These are phyloP conservation scores for Dothistroma septosporum DNA, from an alignment of 2,329 filamentous ascomycete species.

Conservation along the genomic window DNA sequence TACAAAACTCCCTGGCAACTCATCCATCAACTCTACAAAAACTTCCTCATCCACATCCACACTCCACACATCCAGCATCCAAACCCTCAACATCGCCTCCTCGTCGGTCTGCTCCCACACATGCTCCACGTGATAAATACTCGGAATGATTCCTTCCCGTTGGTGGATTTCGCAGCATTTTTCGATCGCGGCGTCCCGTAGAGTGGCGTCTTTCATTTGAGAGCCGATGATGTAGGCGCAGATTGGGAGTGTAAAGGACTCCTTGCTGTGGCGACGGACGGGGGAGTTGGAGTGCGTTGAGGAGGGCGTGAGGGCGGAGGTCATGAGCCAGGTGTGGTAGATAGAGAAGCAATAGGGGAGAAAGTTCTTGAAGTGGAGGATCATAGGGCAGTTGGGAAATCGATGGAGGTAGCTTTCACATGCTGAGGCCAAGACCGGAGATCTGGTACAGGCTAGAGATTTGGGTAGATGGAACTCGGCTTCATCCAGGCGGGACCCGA, in stretches of 20 bases:
- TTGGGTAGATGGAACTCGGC: background rate
- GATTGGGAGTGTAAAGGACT: background rate
- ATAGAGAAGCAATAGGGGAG: background rate
- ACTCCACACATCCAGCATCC: constrained; percentile 2
- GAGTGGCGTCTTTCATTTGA: background rate
- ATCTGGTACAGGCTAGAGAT: background rate
- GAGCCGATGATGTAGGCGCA: background rate
- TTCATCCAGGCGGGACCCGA: background rate
- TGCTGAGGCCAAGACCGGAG: background rate
- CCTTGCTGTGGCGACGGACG: constrained; percentile 1
- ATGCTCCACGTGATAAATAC: background rate
- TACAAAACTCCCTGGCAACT: background rate
- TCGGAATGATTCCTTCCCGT: background rate
- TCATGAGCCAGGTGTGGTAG: background rate
- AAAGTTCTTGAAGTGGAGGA: background rate
- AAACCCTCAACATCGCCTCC: background rate
- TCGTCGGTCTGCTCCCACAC: background rate
- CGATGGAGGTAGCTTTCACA: background rate
- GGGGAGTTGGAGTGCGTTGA: background rate
- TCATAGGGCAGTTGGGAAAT: background rate
- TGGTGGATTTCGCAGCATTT: constrained; percentile 1
- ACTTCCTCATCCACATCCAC: background rate
- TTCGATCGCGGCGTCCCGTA: background rate
- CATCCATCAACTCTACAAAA: constrained; percentile 1
- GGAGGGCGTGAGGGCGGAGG: background rate